A percentile compares a stretch with the other conserved stretches of the same genome.
Evolutionary conservation across 331 rosid genomes (phyloP).

Genomic region (Ulmus americana): DNA sequence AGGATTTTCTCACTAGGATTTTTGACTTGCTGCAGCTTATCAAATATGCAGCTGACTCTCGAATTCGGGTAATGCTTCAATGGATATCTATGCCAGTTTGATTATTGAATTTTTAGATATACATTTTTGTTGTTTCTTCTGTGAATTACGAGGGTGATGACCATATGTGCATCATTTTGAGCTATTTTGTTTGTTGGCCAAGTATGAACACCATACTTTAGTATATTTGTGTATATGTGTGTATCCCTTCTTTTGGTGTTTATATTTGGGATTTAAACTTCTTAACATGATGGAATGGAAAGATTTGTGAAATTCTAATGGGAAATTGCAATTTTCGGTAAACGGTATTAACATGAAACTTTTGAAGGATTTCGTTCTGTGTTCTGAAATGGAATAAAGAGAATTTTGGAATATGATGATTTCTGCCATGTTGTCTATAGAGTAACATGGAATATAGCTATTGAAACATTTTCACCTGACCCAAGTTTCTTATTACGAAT

Average conservation of each 20-base stretch:
- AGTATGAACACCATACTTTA: neutral
- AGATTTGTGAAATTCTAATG: neutral
- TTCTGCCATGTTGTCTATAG: too few species aligned
- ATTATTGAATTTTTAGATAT: neutral
- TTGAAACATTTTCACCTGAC: neutral
- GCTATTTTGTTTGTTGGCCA: neutral
- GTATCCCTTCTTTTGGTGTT: neutral
- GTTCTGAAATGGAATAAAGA: neutral
- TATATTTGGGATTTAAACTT: neutral
- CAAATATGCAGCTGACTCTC: slow-evolving; percentile 60
- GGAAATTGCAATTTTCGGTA: neutral
- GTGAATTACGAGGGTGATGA: too few species aligned
- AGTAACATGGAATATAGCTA: neutral
- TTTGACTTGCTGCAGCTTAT: slow-evolving; percentile 19
- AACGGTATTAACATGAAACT: neutral
- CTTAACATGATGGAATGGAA: too few species aligned
- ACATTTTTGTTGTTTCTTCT: neutral
- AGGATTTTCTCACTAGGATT: neutral
- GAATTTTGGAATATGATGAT: too few species aligned
- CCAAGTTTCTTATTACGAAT: neutral
- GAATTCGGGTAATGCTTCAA: slow-evolving; percentile 58
- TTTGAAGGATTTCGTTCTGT: neutral
- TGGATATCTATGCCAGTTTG: neutral
- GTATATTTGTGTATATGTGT: neutral
- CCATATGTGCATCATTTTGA: neutral